These are phyloP conservation scores for Cyphellophora europaea DNA, from an alignment of 2,329 filamentous ascomycete species.

Conservation along the genomic window DNA sequence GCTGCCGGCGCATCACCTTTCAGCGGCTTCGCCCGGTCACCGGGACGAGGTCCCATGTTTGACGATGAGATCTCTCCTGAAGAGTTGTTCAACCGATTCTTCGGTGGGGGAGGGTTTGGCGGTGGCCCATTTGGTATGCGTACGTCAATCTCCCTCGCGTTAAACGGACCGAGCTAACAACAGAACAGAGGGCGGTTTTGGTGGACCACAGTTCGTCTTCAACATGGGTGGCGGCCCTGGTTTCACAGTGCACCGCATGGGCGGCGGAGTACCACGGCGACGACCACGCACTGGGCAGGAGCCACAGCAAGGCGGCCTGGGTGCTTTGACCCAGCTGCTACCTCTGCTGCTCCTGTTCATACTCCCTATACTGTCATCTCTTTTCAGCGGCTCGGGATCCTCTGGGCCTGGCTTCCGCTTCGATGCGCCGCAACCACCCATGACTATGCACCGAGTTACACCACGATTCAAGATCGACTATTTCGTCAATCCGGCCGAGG, in stretches of 20 bases:
- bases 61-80: constrained; percentile 92
- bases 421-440: constrained; percentile 59
- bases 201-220: constrained; percentile 86
- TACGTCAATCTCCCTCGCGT: constrained; percentile 11
- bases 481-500: constrained; percentile 71
- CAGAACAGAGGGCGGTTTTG: constrained; percentile 49
- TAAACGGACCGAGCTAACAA: constrained; percentile 7
- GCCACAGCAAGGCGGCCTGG: constrained; percentile 40
- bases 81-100: constrained; percentile 95
- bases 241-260: constrained; percentile 91
- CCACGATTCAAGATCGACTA: constrained; percentile 67
- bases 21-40: constrained; percentile 35
- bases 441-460: constrained; percentile 65
- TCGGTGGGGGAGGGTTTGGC: constrained; percentile 58
- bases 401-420: constrained; percentile 66
- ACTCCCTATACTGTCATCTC: constrained; percentile 69
- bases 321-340: constrained; percentile 63
- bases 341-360: constrained; percentile 86
- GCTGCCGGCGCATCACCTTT: constrained; percentile 34
- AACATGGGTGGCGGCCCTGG: constrained; percentile 88
- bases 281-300: constrained; percentile 60
- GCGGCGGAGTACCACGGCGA: constrained; percentile 65
- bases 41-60: constrained; percentile 54
- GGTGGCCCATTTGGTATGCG: constrained; percentile 57
- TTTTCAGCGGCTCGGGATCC: constrained; percentile 54